Base-by-base conservation (phyloP, 768 basidiomycete genomes). In the Chlorophyllum brunneum region DNA sequence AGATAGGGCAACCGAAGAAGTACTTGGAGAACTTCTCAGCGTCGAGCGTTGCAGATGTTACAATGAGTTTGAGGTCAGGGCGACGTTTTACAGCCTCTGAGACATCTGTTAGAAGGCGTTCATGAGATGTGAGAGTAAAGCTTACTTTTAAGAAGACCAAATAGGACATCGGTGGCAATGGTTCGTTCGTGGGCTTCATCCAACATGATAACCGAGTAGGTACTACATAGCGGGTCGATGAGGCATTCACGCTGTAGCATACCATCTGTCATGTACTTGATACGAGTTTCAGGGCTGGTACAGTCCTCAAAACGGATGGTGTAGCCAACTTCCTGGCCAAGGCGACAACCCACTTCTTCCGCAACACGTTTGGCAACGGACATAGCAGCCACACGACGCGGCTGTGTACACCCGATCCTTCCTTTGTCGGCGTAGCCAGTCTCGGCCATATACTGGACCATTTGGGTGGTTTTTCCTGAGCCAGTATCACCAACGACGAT, bases 261-360 rank as follows among this genome's bases (percentile, higher is more conserved):
- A 74, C 97, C 97, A 64, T 98, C 97, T 63, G 97, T 99, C 97
- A 99, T 98, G 79, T 97, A 99, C 70, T 98, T 99, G 79, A 99
- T 99, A 63, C 89, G 85, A 2, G 97, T 98, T 70, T 99, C 97
- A 3, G 97, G 95, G 63, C 93, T 89, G 5, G 97, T 98, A 69
- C 95, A 94, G 68, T 99, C 97, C 72, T 99, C 97, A 67, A 99
- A 99, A 74, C 97, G 95, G 61, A 99, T 98, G 5, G 90, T 90
- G 66, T 99, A 99, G 5, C 97, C 97, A 56, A 99, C 95, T 67
- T 98, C 97, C 64, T 95, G 92, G 5, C 97, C 97, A 7, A 99
- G 74, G 13, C 97, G 83, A 71, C 95, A 98, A 9, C 97, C 97
- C 13, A 99, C 95, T 71, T 99, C 97, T 68, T 99, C 97, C 2